Conservation (phyloP, 2,329 filamentous ascomycete genomes). For the Penicillium sp. region DNA sequence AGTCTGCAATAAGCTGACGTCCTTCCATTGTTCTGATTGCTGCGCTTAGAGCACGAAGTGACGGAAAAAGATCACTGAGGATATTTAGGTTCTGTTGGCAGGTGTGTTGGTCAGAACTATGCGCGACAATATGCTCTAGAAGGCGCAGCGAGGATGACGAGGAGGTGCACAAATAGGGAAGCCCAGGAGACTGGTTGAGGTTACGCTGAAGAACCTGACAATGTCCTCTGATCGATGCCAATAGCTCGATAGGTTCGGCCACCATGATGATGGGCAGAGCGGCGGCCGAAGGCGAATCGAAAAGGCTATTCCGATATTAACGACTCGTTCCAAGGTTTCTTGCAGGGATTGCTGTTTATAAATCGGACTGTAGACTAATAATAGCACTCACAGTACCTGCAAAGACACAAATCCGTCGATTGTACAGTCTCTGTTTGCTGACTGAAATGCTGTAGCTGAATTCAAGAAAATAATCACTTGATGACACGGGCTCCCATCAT, state of each 20-base stretch:
- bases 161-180: background rate
- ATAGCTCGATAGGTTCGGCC: constrained; percentile 23
- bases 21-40: constrained; percentile 19
- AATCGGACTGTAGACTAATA: background rate
- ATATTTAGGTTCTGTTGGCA: constrained; percentile 27
- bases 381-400: constrained; percentile 23
- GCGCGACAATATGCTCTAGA: constrained; percentile 19
- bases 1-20: constrained; percentile 24
- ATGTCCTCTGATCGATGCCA: constrained; percentile 22
- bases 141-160: constrained; percentile 19
- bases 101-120: constrained; percentile 18
- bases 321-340: background rate
- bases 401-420: constrained; percentile 20
- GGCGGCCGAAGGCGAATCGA: constrained; percentile 18
- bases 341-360: background rate
- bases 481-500: constrained; percentile 1
- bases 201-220: constrained; percentile 35
- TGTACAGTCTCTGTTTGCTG: constrained; percentile 18
- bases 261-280: constrained; percentile 28
- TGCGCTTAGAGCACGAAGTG: constrained; percentile 19
- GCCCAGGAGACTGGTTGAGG: constrained; percentile 1
- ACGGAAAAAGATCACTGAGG: constrained; percentile 29
- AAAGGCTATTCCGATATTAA: constrained; percentile 10
- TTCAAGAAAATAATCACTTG: constrained; percentile 22
- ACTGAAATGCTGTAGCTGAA: constrained; percentile 20